Base-by-base conservation (phyloP, 345 rosid species). In the Ceriops decandra region DNA sequence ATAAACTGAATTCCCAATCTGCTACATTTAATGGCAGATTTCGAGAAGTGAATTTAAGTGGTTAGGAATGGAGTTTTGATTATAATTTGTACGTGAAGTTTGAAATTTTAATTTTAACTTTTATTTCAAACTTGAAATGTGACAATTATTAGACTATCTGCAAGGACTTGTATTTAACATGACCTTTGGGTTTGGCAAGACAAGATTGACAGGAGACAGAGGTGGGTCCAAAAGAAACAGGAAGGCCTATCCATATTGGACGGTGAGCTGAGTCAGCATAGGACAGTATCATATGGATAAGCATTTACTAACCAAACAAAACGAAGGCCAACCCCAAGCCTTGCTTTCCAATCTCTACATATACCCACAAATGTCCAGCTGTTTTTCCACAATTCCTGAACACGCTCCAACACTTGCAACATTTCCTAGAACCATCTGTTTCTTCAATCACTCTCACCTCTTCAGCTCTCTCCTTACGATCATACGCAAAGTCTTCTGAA, bases 211-310 rank as follows among this genome's bases (percentile, higher is more conserved):
- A n/a, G 24, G 9, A 5, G 21, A 22, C 1, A 26, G 72, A 49
- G 28, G 67, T 33, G 51, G 77, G 72, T 10, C 66, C 74, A 52
- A n/a, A 4, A 3, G 28, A 53, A 19, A 5, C n/a, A 32, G 19
- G 20, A 17, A 52, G 62, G 42, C 54, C 30, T 81, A 83, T 83
- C 89, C 78, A 77, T 11, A 52, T 7, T 5, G 4, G 46, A 68
- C 60, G 70, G 63, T 11, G 6, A 24, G 86, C 81, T 79, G 87
- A 86, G 65, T 84, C 90, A 86, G 82, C 82, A 46, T 6, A 2
- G 42, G 31, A 73, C 68, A 66, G 5, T 5, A 69, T 63, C 65
- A 24, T 17, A 22, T 59, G 83, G 86, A 82, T 80, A 80, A 80
- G 84, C 64, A 58, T 76, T 35, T 67, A 27, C 22, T 19, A n/a